Percentiles rank a stretch among this genome's conserved stretches.
Conservation (phyloP, 495 filamentous ascomycete species). For the Lentithecium fluviatile region DNA sequence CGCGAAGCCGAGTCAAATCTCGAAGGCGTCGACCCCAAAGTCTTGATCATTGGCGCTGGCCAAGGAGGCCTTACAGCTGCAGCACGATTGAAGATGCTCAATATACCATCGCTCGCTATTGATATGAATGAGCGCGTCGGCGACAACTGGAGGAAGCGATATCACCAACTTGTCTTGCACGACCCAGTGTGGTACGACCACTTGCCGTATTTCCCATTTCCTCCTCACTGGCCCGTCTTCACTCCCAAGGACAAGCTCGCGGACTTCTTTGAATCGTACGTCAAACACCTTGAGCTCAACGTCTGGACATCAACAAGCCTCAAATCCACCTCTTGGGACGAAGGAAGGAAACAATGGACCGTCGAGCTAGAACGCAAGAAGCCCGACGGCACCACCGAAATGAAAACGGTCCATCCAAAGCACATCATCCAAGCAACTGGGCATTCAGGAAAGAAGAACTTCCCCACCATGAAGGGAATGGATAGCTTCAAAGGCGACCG, state of each 20-base stretch:
- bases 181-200: slow-evolving; percentile 78
- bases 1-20: slow-evolving; percentile 59
- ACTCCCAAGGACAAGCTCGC: slow-evolving; percentile 76
- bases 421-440: slow-evolving; percentile 74
- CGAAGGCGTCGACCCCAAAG: slow-evolving; percentile 56
- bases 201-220: slow-evolving; percentile 70
- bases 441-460: slow-evolving; percentile 66
- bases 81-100: slow-evolving; percentile 73
- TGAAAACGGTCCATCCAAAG: slow-evolving; percentile 57
- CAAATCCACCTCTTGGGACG: slow-evolving; percentile 54
- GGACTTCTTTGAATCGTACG: slow-evolving; percentile 75
- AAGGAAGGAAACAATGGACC: slow-evolving; percentile 58
- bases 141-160: slow-evolving; percentile 76
- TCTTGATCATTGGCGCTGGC: slow-evolving; percentile 63
- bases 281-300: slow-evolving; percentile 70
- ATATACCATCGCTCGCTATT: slow-evolving; percentile 61
- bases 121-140: slow-evolving; percentile 66
- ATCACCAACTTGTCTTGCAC: slow-evolving; percentile 63
- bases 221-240: slow-evolving; percentile 58
- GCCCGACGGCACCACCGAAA: slow-evolving; percentile 49
- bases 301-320: slow-evolving; percentile 65
- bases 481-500: slow-evolving; percentile 57
- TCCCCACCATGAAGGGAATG: slow-evolving; percentile 62
- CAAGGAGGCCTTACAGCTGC: slow-evolving; percentile 61
- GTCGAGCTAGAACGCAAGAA: slow-evolving; percentile 52